Percentiles rank a stretch among this genome's conserved stretches.
phyloP scores from a whole-genome alignment of 2,329 filamentous ascomycete species.

The Balansia obtecta region DNA sequence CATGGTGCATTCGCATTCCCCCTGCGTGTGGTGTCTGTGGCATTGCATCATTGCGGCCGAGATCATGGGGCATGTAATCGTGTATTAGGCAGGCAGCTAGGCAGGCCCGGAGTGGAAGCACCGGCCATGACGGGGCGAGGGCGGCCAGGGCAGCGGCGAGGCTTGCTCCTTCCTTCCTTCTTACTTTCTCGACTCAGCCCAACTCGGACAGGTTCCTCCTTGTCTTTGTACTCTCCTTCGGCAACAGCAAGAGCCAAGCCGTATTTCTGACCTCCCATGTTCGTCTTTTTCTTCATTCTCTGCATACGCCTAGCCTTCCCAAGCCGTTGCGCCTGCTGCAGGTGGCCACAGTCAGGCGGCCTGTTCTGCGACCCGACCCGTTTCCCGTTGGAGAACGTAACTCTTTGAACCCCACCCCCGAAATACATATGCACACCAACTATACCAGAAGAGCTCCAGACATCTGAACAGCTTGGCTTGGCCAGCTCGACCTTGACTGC shows the following conservation, averaged over 20 bases:
- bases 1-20: too few species aligned
- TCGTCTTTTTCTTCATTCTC: background rate
- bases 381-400: background rate
- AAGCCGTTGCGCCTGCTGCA: background rate
- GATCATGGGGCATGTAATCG: too few species aligned
- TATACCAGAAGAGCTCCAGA: slow-evolving; percentile 1
- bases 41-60: too few species aligned
- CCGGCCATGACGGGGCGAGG: background rate
- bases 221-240: background rate
- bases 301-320: background rate
- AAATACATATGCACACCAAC: background rate
- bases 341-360: slow-evolving; percentile 8
- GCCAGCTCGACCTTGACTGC: background rate
- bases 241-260: background rate
- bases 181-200: background rate
- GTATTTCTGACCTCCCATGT: background rate
- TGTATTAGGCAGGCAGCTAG: too few species aligned
- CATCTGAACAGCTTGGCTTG: background rate
- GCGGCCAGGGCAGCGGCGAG: background rate
- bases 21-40: too few species aligned
- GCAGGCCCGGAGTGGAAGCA: too few species aligned
- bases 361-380: slow-evolving; percentile 11
- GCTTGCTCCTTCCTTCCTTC: background rate
- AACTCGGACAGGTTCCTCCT: background rate
- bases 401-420: background rate